phyloP scores from a whole-genome alignment of 2,329 filamentous ascomycete species.

The Talaromyces sp. region DNA sequence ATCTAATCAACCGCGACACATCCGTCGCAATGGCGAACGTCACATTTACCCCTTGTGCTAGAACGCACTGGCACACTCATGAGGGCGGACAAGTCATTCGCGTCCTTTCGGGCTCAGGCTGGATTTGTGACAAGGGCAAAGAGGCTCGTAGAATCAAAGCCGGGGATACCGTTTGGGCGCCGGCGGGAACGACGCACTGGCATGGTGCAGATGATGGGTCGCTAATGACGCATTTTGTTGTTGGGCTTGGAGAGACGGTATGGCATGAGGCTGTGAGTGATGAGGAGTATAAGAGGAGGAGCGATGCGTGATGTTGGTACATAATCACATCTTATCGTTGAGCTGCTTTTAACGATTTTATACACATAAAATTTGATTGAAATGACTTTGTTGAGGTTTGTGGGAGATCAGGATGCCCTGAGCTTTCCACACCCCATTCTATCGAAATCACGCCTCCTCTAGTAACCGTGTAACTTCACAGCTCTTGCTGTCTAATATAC shows the following conservation, averaged over 20 bases:
- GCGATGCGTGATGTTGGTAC: background rate
- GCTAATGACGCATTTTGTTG: background rate
- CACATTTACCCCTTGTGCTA: slow-evolving; percentile 7
- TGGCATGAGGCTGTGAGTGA: slow-evolving; percentile 3
- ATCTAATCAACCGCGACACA: background rate
- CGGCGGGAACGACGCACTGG: slow-evolving; percentile 3
- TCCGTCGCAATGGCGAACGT: background rate
- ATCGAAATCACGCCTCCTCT: too few relatives aligned
- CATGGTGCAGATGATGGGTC: slow-evolving; percentile 1
- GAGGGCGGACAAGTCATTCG: background rate
- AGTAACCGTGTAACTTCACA: background rate
- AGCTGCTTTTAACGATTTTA: background rate
- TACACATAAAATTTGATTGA: background rate
- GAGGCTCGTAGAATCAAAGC: background rate
- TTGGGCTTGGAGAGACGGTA: background rate
- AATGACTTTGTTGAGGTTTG: background rate
- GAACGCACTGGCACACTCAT: slow-evolving; percentile 6
- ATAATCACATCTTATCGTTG: background rate
- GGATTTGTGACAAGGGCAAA: slow-evolving; percentile 4
- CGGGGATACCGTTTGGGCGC: background rate
- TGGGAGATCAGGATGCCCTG: too few relatives aligned
- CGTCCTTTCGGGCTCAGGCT: background rate
- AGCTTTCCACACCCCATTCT: background rate
- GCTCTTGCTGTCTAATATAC: background rate
- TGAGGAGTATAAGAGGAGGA: background rate